phyloP scores from a whole-genome alignment of 768 basidiomycete species.

The Terana coerulea region DNA sequence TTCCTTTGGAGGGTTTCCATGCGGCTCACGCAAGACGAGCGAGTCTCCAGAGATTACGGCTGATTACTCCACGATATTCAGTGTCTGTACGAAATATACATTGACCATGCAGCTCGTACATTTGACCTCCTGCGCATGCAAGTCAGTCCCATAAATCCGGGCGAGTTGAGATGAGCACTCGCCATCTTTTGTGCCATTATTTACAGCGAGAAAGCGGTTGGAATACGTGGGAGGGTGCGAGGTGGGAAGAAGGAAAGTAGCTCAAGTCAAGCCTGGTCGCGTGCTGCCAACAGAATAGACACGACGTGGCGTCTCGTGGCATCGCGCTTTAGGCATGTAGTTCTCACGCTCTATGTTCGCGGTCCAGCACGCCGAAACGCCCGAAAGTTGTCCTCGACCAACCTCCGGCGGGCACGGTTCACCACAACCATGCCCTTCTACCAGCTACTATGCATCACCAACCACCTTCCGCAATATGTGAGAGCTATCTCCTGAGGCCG shows the following conservation, averaged over 20 bases:
- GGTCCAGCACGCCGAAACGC: too few relatives aligned
- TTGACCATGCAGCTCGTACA: slow-evolving; percentile 25
- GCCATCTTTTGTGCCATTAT: slow-evolving; percentile 78
- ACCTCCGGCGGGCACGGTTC: not conserved
- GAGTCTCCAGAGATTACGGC: slow-evolving; percentile 92
- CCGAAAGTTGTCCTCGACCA: slow-evolving; percentile 3
- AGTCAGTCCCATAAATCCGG: slow-evolving; percentile 46
- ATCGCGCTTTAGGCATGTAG: slow-evolving; percentile 9
- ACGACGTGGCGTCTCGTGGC: slow-evolving; percentile 3
- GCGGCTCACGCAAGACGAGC: slow-evolving; percentile 75
- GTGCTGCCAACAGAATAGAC: slow-evolving; percentile 14
- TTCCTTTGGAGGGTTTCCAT: slow-evolving; percentile 89
- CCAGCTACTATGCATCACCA: slow-evolving; percentile 80
- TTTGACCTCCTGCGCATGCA: slow-evolving; percentile 48
- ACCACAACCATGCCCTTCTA: slow-evolving; percentile 91
- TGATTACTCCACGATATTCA: slow-evolving; percentile 34
- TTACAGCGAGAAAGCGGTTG: slow-evolving; percentile 1
- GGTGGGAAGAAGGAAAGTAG: slow-evolving; percentile 2
- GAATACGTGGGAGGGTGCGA: slow-evolving; percentile 7
- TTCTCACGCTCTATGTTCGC: slow-evolving; percentile 19
- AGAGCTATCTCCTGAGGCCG: slow-evolving; percentile 24
- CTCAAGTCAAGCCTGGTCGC: slow-evolving; percentile 2
- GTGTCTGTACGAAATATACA: slow-evolving; percentile 10
- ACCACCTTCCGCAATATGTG: slow-evolving; percentile 73
- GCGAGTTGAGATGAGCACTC: slow-evolving; percentile 24